phyloP scores from a whole-genome alignment of 495 filamentous ascomycete genomes.

The Hyaloscypha bicolor region DNA sequence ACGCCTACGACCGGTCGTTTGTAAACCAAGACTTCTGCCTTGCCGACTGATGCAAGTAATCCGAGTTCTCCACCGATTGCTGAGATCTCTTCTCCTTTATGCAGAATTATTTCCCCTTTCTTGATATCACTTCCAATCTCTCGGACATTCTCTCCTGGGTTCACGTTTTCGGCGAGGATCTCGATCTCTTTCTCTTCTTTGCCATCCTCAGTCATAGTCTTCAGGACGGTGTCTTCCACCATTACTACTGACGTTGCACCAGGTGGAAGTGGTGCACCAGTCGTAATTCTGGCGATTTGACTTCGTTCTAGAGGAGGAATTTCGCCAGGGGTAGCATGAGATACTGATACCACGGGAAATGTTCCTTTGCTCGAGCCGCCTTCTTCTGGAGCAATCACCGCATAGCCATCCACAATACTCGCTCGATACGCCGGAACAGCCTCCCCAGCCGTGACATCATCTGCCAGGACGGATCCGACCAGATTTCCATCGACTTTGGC shows the following conservation, averaged over 20 bases:
- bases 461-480: constrained; percentile 77
- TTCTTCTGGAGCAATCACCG: constrained; percentile 63
- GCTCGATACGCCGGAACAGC: constrained; percentile 90
- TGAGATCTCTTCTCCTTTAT: constrained; percentile 75
- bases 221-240: constrained; percentile 91
- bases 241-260: constrained; percentile 93
- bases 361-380: constrained; percentile 66
- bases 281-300: constrained; percentile 87
- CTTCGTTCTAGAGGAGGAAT: constrained; percentile 64
- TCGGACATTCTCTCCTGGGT: constrained; percentile 81
- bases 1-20: constrained; percentile 80
- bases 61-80: constrained; percentile 89
- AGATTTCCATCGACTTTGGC: constrained; percentile 62
- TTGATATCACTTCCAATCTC: constrained; percentile 89
- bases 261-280: constrained; percentile 85
- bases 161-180: constrained; percentile 75
- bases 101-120: constrained; percentile 66
- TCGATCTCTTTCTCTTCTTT: constrained; percentile 85
- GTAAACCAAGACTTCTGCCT: constrained; percentile 71
- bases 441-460: constrained; percentile 78
- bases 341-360: constrained; percentile 85
- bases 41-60: constrained; percentile 82
- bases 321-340: constrained; percentile 75
- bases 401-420: constrained; percentile 97
- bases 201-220: constrained; percentile 71